These are phyloP conservation scores for Phialophora macrospora DNA, from an alignment of 2,329 filamentous ascomycete genomes.

Conservation along the genomic window DNA sequence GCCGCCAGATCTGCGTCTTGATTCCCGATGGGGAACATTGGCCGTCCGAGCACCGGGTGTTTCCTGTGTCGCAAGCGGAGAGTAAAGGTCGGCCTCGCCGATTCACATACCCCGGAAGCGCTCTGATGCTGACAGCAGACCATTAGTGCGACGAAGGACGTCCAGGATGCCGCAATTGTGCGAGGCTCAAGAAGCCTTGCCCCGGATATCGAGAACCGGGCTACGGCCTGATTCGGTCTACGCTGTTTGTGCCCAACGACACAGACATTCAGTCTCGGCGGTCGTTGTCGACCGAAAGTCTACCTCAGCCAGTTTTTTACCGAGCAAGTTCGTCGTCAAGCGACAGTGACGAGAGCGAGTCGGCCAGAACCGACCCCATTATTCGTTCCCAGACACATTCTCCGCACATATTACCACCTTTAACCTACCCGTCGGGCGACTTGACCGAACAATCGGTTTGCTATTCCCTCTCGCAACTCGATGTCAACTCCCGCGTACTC, in stretches of 20 bases:
- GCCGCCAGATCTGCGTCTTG: neutral
- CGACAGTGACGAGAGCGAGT: constrained; percentile 22
- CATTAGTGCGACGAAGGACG: constrained; percentile 32
- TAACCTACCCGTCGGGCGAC: constrained; percentile 14
- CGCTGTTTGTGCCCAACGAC: constrained; percentile 21
- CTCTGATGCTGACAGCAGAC: constrained; percentile 18
- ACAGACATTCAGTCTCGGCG: constrained; percentile 5
- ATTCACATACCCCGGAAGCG: neutral
- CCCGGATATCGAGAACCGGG: constrained; percentile 32
- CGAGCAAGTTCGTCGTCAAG: constrained; percentile 15
- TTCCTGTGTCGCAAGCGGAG: constrained; percentile 32
- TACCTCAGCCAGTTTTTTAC: neutral
- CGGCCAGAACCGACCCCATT: constrained; percentile 21
- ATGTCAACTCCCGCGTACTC: constrained; percentile 28
- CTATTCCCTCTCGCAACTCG: constrained; percentile 30
- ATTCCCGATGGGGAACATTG: constrained; percentile 32
- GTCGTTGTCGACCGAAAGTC: constrained; percentile 23
- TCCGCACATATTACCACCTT: neutral
- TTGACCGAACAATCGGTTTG: constrained; percentile 30
- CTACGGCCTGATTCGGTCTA: constrained; percentile 29
- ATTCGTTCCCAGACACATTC: constrained; percentile 1
- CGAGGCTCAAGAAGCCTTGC: constrained; percentile 32
- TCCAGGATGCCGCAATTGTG: constrained; percentile 31
- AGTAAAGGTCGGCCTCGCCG: constrained; percentile 27
- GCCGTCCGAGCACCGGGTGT: constrained; percentile 32